Percentiles rank a stretch among this genome's conserved stretches.
These are phyloP conservation scores for Pyrrhoderma noxium DNA, from an alignment of 1,284 basidiomycete genomes.

Conservation along the genomic window DNA sequence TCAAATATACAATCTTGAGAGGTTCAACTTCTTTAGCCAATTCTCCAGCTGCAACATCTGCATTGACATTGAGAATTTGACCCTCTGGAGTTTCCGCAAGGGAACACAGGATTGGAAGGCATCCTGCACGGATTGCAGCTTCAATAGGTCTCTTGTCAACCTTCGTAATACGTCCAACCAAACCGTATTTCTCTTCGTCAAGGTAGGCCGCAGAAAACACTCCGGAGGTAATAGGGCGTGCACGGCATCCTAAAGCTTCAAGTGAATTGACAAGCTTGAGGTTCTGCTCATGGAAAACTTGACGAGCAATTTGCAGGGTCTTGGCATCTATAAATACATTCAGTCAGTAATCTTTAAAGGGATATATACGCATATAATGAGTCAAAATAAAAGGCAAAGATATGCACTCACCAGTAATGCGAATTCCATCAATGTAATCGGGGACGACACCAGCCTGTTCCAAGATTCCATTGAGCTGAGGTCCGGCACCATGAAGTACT, in stretches of 20 bases:
- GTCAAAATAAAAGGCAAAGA: no score
- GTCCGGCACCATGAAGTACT: conserved; percentile 91
- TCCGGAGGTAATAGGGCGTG: conserved; percentile 91
- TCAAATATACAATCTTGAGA: conserved; percentile 98
- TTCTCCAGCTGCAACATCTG: conserved; percentile 93
- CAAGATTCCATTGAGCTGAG: conserved; percentile 87
- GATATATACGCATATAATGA: not conserved
- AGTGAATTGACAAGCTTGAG: conserved; percentile 86
- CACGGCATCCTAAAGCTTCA: conserved; percentile 88
- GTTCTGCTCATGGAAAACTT: conserved; percentile 95
- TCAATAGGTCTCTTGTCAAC: conserved; percentile 94
- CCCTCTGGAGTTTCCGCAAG: conserved; percentile 88
- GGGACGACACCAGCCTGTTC: conserved; percentile 86
- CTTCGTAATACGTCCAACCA: conserved; percentile 88
- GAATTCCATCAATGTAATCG: conserved; percentile 93
- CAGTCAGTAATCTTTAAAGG: not conserved
- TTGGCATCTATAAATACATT: conserved; percentile 63
- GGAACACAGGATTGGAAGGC: conserved; percentile 87
- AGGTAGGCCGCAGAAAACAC: conserved; percentile 95
- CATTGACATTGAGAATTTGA: conserved; percentile 95
- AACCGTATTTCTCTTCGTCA: conserved; percentile 89
- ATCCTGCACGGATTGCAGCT: conserved; percentile 89
- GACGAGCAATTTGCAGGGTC: conserved; percentile 86
- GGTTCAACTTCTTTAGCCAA: conserved; percentile 94
- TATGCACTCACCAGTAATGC: conserved; percentile 70